Evolutionary conservation across 345 rosid species (phyloP), one percentile per base, ranked within the genome.

Genomic region (Eutrema heterophyllum): DNA sequence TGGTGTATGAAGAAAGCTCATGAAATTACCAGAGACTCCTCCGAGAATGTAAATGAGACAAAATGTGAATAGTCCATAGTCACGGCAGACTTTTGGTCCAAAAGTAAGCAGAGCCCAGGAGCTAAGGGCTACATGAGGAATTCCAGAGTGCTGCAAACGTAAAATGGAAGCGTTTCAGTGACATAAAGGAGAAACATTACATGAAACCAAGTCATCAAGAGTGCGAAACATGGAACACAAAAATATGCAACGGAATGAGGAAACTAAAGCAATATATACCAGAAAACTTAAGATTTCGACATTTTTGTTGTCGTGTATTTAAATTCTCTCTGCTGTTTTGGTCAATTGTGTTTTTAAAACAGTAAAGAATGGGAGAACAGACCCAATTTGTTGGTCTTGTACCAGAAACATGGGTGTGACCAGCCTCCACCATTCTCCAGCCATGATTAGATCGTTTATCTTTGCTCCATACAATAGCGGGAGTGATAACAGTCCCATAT

Each of bases 391-490:
- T 86, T 79, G 86, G 83, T 87, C 92, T 81, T 91, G 98, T 93
- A 93, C 98, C 97, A 91, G 98, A 93, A 93, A 93, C 94, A 91
- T 93, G 29, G 98, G 97, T 12, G 97, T 93, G 79, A 93, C 75
- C 2, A 93, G 94, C 82, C 97, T 86, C 98, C 98, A 93, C 98
- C 98, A 93, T 76, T 93, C 97, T 61, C 98, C 97, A 43, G 82
- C 81, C 30, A 93, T 70, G 83, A 93, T 89, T 78, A 91, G 79
- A 79, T 86, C 85, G 27, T 93, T 93, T 73, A 91, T 87, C 87
- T 93, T 93, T 12, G 97, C 96, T 57, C 98, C 97, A 16, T 91
- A 91, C 30, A 93, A 58, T 6, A 86, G 65, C 2, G 97, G 98
- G 9, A 93, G 78, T 4, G 98, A 82, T 58, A 86, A 84, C 32